These are phyloP conservation scores for Lactarius psammicola DNA, from an alignment of 768 basidiomycete genomes.

Conservation along the genomic window DNA sequence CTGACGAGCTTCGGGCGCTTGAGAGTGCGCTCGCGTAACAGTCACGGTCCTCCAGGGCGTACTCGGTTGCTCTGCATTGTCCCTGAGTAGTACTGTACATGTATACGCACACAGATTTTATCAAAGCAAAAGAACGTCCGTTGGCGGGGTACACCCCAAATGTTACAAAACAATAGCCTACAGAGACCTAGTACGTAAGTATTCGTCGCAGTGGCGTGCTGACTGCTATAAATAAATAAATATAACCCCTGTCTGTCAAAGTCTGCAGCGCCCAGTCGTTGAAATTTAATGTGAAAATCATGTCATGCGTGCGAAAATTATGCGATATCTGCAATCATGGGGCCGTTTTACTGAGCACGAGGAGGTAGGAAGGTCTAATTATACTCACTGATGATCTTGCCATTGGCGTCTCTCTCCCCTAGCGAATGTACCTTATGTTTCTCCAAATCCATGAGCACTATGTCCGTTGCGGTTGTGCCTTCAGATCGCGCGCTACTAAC, in stretches of 20 bases:
- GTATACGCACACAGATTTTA: background rate
- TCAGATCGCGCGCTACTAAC: background rate
- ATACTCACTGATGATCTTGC: background rate
- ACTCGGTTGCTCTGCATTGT: background rate
- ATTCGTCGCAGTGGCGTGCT: too few species aligned
- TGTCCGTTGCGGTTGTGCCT: background rate
- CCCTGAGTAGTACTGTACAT: background rate
- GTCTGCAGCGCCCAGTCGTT: background rate
- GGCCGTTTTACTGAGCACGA: background rate
- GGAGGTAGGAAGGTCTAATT: background rate
- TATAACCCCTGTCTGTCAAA: background rate
- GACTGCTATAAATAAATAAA: too few species aligned
- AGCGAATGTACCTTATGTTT: background rate
- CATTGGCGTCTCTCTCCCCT: background rate
- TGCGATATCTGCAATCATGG: background rate
- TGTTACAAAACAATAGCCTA: too few species aligned
- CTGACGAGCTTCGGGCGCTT: conserved; percentile 13
- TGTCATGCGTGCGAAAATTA: background rate
- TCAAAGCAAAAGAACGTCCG: background rate
- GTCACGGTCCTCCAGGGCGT: too few species aligned
- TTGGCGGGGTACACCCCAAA: background rate
- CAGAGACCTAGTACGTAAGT: too few species aligned
- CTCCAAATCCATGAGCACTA: conserved; percentile 1
- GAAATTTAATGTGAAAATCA: background rate
- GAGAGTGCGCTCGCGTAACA: conserved; percentile 17